Evolutionary conservation across 1,284 basidiomycete genomes (phyloP).

Genomic region (Ustilago curta): DNA sequence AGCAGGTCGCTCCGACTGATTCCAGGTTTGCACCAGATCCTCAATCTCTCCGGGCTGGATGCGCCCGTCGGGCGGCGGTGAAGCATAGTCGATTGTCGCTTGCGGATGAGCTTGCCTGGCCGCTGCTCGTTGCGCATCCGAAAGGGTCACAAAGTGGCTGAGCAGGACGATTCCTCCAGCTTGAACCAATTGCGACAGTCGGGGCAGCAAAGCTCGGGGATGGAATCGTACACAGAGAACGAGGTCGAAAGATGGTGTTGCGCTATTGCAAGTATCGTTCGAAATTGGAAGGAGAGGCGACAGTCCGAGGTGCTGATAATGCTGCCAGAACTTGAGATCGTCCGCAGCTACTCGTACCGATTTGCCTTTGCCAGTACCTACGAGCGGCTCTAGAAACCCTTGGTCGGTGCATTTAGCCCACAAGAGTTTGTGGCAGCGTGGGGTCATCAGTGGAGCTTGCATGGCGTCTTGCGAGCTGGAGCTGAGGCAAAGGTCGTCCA

Average conservation of each 20-base stretch:
- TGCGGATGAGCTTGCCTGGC: slow-evolving; percentile 5
- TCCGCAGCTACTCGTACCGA: slow-evolving; percentile 3
- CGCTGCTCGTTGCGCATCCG: slow-evolving; percentile 12
- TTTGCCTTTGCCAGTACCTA: slow-evolving; percentile 40
- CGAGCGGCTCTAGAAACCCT: slow-evolving; percentile 28
- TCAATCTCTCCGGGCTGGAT: slow-evolving; percentile 39
- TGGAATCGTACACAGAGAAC: slow-evolving; percentile 43
- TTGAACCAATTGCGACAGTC: slow-evolving; percentile 18
- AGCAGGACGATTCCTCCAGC: slow-evolving; percentile 31
- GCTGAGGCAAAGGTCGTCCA: slow-evolving; percentile 32
- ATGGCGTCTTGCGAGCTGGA: background rate
- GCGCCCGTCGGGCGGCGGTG: slow-evolving; percentile 34
- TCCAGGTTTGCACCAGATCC: slow-evolving; percentile 24
- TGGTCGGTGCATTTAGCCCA: slow-evolving; percentile 42
- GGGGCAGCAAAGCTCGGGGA: slow-evolving; percentile 28
- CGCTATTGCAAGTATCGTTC: too few relatives aligned
- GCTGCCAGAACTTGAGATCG: slow-evolving; percentile 4
- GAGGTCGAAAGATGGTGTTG: slow-evolving; percentile 18
- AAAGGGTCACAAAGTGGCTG: slow-evolving; percentile 41
- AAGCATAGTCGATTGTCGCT: slow-evolving; percentile 29
- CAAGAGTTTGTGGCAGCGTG: slow-evolving; percentile 28
- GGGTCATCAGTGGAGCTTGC: background rate
- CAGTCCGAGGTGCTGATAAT: slow-evolving; percentile 14
- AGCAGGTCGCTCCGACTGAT: background rate
- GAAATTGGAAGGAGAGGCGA: slow-evolving; percentile 6